These are phyloP conservation scores for Phytophthora sansomeana DNA, from an alignment of 352 stramenopile genomes.

Conservation along the genomic window DNA sequence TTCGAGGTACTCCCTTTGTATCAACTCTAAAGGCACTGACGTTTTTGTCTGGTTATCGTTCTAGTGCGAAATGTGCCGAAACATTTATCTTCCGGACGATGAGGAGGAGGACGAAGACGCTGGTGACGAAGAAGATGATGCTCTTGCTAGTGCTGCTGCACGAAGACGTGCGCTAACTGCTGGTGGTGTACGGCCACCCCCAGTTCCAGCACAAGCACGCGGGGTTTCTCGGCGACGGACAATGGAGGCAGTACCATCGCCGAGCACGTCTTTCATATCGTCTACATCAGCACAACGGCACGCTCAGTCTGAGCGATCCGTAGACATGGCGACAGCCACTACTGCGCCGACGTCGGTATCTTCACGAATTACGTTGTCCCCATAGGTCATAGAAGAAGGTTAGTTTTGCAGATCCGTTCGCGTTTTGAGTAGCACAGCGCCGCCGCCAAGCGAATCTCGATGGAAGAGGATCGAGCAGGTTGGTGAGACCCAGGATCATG, in stretches of 20 bases:
- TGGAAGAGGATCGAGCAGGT: conserved; percentile 18
- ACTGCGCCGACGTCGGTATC: conserved; percentile 29
- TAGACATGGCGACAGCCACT: conserved; percentile 30
- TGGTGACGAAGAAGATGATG: conserved; percentile 31
- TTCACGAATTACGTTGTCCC: conserved; percentile 16
- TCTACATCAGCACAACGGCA: conserved; percentile 34
- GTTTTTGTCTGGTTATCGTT: conserved; percentile 10
- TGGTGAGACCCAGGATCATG: conserved; percentile 26
- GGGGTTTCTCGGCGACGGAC: conserved; percentile 24
- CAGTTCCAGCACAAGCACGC: conserved; percentile 14
- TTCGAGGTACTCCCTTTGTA: background rate
- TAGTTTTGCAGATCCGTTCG: conserved; percentile 17
- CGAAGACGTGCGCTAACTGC: conserved; percentile 38
- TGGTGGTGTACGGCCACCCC: conserved; percentile 10
- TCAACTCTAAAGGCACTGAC: conserved; percentile 5
- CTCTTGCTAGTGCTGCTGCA: conserved; percentile 12
- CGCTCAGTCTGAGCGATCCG: conserved; percentile 29
- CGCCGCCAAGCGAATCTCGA: conserved; percentile 22
- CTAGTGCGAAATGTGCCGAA: conserved; percentile 59
- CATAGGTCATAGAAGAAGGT: conserved; percentile 25
- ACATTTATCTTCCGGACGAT: conserved; percentile 49
- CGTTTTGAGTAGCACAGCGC: conserved; percentile 20
- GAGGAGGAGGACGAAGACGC: conserved; percentile 28
- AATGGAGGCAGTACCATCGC: conserved; percentile 21
- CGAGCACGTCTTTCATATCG: conserved; percentile 26